Conservation (phyloP, 441 rosid genomes). For the Raphanus hybrid region DNA sequence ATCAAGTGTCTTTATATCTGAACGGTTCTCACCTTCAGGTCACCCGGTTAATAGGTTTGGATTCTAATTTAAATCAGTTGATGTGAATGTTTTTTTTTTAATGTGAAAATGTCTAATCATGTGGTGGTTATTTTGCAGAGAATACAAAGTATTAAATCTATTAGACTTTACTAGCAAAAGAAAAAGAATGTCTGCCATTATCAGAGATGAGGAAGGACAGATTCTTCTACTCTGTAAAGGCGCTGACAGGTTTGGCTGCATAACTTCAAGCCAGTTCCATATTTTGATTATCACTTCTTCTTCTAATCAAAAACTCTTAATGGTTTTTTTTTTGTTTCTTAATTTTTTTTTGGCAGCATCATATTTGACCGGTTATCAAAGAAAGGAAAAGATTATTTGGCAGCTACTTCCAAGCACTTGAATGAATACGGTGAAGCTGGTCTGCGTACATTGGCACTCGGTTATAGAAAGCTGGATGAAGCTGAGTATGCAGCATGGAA, state of each 20-base stretch:
- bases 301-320: neutral
- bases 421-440: constrained; percentile 72
- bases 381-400: constrained; percentile 52
- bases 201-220: constrained; percentile 66
- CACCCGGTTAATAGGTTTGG: constrained; percentile 55
- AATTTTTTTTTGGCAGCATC: constrained; percentile 52
- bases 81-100: too few species aligned
- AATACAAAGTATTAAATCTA: constrained; percentile 74
- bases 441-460: constrained; percentile 75
- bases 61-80: too few species aligned
- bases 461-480: constrained; percentile 56
- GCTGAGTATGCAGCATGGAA: constrained; percentile 64
- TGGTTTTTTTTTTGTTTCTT: neutral
- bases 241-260: constrained; percentile 71
- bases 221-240: constrained; percentile 86
- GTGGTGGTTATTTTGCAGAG: constrained; percentile 50
- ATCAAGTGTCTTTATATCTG: constrained; percentile 61
- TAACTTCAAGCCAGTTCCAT: constrained; percentile 10
- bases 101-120: constrained; percentile 4
- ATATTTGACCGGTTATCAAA: constrained; percentile 70
- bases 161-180: constrained; percentile 80
- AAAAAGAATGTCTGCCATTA: constrained; percentile 88
- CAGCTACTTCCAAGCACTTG: constrained; percentile 58
- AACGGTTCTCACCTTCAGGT: constrained; percentile 43
- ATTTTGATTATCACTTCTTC: constrained; percentile 6